phyloP scores from a whole-genome alignment of 2,329 filamentous ascomycete species.

The Drechslera avenae region DNA sequence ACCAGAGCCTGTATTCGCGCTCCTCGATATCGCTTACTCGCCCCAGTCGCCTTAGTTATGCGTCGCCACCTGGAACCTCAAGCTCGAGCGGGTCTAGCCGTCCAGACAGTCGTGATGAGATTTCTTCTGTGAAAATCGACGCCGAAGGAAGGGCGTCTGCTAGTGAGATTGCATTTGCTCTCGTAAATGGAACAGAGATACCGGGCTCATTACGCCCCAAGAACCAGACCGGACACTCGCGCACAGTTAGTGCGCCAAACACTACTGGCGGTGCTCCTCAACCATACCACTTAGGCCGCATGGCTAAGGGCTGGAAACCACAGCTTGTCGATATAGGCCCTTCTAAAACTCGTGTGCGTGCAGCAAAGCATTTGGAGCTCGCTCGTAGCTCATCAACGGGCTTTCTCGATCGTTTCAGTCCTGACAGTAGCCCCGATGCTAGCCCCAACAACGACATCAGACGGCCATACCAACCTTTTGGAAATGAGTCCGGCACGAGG shows the following conservation, averaged over 20 bases:
- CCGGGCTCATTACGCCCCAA: conserved; percentile 15
- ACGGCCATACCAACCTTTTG: conserved; percentile 4
- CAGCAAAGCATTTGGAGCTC: conserved; percentile 1
- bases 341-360: background rate
- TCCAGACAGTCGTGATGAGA: conserved; percentile 16
- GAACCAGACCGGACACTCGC: conserved; percentile 10
- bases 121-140: conserved; percentile 7
- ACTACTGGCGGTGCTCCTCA: conserved; percentile 9
- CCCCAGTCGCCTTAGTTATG: conserved; percentile 36
- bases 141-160: conserved; percentile 13
- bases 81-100: conserved; percentile 32
- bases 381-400: conserved; percentile 22
- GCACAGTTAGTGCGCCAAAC: conserved; percentile 26
- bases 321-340: conserved; percentile 8
- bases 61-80: conserved; percentile 26
- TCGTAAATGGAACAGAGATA: conserved; percentile 27
- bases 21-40: conserved; percentile 40
- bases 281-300: conserved; percentile 1
- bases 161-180: conserved; percentile 31
- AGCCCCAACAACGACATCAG: conserved; percentile 20
- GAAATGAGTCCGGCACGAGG: conserved; percentile 17
- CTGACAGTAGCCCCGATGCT: conserved; percentile 15
- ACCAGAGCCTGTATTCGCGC: conserved; percentile 29
- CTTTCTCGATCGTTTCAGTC: conserved; percentile 24
- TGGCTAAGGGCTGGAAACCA: conserved; percentile 27